Evolutionary conservation across 805 yeast genomes (phyloP), one percentile per base, ranked within the genome.

Genomic region (Osmozyma mogii): DNA sequence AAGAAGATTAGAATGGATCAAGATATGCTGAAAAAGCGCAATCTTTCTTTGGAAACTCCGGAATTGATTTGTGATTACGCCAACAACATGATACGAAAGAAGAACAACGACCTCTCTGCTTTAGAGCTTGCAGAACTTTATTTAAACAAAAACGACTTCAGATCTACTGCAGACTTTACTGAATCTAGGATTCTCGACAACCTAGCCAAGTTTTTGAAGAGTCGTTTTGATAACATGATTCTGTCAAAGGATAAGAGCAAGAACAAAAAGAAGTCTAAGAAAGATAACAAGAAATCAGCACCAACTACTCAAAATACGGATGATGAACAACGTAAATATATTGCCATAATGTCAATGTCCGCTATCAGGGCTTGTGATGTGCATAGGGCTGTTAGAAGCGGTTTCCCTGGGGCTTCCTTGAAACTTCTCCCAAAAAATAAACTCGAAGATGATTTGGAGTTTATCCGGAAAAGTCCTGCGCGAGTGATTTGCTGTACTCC

Each of bases 291-390:
- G 24, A 40, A 40, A 15, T n/a, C n/a, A n/a, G n/a, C n/a, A n/a
- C n/a, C n/a, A n/a, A n/a, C n/a, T n/a, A 18, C 21, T 8, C 9
- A 8, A 8, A 18, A 10, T 10, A 18, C 21, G 10, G 21, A 18
- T 18, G 44, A 41, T 12, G 40, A 45, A 10, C 62, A 56, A 18
- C 53, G 69, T 17, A 67, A 69, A 31, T 59, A 68, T 55, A 50
- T 75, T 39, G 54, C 78, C 10, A 54, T 78, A 2, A 45, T 80
- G 10, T 69, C 88, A 1, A 70, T 81, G 64, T 84, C 95, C 0
- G 92, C 95, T 8, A 61, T 85, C 15, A 68, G 96, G 41, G 92
- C 85, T 2, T 89, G 96, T 46, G 96, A 88, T 45, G 68, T 85
- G 3, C 79, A 72, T 47, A 70, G 95, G 40, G 75, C 82, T 1